Percentiles rank a stretch among this genome's conserved stretches.
Conservation (phyloP, 225 moss, liverwort and hornwort genomes). For the Bryoerythrophyllum caledonicum region DNA sequence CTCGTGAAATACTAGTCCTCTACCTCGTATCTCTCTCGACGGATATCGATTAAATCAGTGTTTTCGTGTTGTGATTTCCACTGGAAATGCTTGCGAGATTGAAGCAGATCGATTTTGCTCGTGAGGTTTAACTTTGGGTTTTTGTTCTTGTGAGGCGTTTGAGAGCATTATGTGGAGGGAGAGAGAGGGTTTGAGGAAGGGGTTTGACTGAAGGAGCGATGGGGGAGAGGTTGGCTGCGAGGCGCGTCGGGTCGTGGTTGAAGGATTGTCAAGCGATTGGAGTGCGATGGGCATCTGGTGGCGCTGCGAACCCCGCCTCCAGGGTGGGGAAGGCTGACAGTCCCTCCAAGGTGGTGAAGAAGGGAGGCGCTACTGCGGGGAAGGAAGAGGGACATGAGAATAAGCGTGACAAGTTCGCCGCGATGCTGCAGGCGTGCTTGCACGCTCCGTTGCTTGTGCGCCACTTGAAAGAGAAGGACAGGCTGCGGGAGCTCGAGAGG, state of each 20-base stretch:
- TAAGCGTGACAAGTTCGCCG: constrained; percentile 67
- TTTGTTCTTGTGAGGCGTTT: no score
- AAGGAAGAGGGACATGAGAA: constrained; percentile 51
- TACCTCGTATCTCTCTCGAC: no score
- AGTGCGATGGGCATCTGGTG: constrained; percentile 54
- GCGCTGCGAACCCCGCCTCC: constrained; percentile 44
- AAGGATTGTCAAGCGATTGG: constrained; percentile 23
- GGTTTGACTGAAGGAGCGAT: constrained; percentile 13
- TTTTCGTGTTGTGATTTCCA: not conserved
- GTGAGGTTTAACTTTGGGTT: not conserved
- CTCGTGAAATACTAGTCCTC: no score
- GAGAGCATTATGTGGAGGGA: not conserved
- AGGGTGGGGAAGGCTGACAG: constrained; percentile 61
- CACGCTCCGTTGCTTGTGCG: constrained; percentile 73
- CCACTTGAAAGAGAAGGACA: constrained; percentile 77
- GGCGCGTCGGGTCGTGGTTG: constrained; percentile 15
- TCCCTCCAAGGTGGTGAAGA: constrained; percentile 74
- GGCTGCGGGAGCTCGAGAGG: constrained; percentile 63
- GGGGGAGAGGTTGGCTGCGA: constrained; percentile 29
- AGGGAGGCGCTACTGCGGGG: constrained; percentile 46
- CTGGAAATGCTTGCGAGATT: not conserved
- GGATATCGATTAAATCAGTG: no score
- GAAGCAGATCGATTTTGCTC: not conserved
- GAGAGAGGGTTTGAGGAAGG: constrained; percentile 12
- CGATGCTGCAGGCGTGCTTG: constrained; percentile 68